phyloP scores from a whole-genome alignment of 2,329 filamentous ascomycete genomes.

The Lachnellula cervina region DNA sequence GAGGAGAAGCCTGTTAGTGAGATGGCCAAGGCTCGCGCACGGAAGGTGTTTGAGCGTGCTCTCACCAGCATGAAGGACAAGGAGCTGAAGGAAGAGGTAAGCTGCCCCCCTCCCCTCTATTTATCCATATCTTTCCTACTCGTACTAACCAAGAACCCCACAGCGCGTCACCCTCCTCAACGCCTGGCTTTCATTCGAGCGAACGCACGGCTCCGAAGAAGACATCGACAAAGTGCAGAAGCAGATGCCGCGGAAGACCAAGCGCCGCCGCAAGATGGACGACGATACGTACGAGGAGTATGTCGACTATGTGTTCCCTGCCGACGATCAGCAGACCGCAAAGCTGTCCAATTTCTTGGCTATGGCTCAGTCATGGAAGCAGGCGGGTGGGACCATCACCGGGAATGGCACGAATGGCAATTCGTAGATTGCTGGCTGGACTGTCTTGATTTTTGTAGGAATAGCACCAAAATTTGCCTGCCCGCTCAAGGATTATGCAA shows the following conservation, averaged over 20 bases:
- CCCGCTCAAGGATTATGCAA: not conserved
- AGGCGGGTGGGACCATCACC: constrained; percentile 29
- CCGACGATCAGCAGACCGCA: constrained; percentile 81
- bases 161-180: constrained; percentile 82
- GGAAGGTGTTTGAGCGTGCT: constrained; percentile 78
- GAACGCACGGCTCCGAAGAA: constrained; percentile 68
- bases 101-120: not conserved
- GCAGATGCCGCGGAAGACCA: constrained; percentile 90
- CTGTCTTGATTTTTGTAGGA: not conserved
- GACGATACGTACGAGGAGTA: constrained; percentile 96
- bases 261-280: constrained; percentile 86
- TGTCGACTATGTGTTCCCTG: constrained; percentile 94
- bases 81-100: constrained; percentile 80
- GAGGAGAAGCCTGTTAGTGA: constrained; percentile 67
- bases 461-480: not conserved
- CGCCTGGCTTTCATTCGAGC: constrained; percentile 89
- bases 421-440: not conserved
- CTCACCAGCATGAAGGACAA: constrained; percentile 83
- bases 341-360: constrained; percentile 80
- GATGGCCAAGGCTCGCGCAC: constrained; percentile 75
- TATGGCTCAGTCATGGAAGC: constrained; percentile 70
- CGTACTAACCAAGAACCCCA: constrained; percentile 30
- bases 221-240: constrained; percentile 80
- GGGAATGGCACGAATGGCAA: constrained; percentile 16
- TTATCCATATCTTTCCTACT: not conserved